phyloP scores from a whole-genome alignment of 352 stramenopile species.

The Pythium pyrilobum region DNA sequence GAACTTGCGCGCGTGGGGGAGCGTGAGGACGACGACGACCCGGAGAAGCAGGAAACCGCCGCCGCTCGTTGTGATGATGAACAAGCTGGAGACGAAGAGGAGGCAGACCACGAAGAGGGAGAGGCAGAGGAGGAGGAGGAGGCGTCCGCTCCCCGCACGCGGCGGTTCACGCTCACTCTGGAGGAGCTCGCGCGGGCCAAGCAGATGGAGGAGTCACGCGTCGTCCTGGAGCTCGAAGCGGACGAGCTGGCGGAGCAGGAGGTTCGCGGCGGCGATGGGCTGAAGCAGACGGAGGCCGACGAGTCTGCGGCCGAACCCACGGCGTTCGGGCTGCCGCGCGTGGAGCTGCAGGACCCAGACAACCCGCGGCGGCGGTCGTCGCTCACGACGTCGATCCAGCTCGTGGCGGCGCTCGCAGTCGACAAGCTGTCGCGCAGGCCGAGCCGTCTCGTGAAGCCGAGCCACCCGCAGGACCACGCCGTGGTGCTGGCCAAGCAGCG shows the following conservation, averaged over 20 bases:
- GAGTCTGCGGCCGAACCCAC: conserved; percentile 1
- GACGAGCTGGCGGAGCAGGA: not conserved
- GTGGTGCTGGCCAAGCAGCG: not conserved
- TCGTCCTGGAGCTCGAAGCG: conserved; percentile 4
- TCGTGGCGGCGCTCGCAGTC: not conserved
- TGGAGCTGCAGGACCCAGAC: not conserved
- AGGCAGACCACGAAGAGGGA: not conserved
- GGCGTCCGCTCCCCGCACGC: not conserved
- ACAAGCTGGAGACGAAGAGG: not conserved
- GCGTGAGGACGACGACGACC: not conserved
- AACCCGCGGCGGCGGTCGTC: not conserved
- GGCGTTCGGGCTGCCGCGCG: conserved; percentile 7
- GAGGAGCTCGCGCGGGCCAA: not conserved
- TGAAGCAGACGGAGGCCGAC: conserved; percentile 11
- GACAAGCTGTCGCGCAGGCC: not conserved
- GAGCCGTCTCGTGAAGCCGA: not conserved
- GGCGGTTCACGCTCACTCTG: not conserved
- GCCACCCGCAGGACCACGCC: not conserved
- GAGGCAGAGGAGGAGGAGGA: not conserved
- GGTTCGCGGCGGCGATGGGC: not conserved
- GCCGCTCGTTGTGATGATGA: not conserved
- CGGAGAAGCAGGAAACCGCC: not conserved
- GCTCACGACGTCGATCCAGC: not conserved
- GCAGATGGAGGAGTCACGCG: not conserved
- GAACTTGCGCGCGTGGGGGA: not conserved